These are phyloP conservation scores for Bretschneidera sinensis DNA, from an alignment of 345 rosid species.

Conservation along the genomic window DNA sequence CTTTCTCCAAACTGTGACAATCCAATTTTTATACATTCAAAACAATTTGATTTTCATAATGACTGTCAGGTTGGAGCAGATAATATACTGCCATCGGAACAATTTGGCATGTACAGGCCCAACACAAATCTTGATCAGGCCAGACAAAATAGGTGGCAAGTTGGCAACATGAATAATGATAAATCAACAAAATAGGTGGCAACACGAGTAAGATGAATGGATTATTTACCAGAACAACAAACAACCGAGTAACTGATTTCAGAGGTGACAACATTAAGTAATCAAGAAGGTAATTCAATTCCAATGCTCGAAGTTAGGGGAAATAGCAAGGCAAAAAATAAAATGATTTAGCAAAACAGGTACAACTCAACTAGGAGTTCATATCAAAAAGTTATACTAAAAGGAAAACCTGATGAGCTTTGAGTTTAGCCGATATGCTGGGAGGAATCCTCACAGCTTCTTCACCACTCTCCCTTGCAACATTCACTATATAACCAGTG, in stretches of 20 bases:
- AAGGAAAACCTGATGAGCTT: conserved; percentile 83
- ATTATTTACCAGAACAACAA: neutral
- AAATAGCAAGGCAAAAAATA: neutral
- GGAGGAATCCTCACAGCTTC: conserved; percentile 83
- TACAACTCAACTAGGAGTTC: neutral
- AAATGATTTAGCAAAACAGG: neutral
- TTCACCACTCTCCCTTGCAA: conserved; percentile 94
- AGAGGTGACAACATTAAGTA: neutral
- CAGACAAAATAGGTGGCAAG: neutral
- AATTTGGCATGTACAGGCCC: neutral
- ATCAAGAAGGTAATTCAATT: neutral
- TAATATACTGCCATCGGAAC: neutral
- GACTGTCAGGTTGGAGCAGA: no score
- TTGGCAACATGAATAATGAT: neutral
- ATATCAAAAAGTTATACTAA: no score
- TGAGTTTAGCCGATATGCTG: conserved; percentile 83
- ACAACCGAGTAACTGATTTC: neutral
- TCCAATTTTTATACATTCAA: neutral
- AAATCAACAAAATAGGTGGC: neutral
- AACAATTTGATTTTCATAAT: no score
- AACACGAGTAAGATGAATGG: neutral
- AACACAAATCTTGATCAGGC: neutral
- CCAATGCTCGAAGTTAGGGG: neutral
- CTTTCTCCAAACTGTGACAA: neutral
- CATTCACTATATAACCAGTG: conserved; percentile 90